Evolutionary conservation across 2,329 filamentous ascomycete genomes (phyloP), one percentile per base, ranked within the genome.

Genomic region (Huntiella decipiens): DNA sequence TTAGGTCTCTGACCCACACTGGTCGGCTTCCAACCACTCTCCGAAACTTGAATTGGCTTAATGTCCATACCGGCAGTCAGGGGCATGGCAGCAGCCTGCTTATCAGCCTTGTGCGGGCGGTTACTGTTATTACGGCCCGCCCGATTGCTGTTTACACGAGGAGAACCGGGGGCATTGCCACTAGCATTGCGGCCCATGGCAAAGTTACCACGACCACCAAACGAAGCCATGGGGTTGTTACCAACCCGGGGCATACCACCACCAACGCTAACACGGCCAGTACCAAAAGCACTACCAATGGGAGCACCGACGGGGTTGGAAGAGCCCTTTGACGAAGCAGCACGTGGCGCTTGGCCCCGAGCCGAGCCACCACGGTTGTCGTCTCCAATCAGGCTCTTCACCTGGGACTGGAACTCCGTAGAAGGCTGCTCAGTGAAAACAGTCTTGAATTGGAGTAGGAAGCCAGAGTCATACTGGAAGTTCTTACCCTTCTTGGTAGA

Each of bases 381-480:
- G 53, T 94, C 87, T 48, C 88, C 88, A 53, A 98, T 78, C 61
- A 67, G 80, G 70, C 64, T 82, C 79, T 72, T 88, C 71, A 98
- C 78, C 57, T 91, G 87, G 53, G 79, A 71, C 58, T 92, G 82
- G 75, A 94, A 98, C 58, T 96, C 88, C 38, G 87, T 63, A 1
- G 86, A 93, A 11, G 91, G 91, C 65, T 95, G 92, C 68, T 98
- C 91, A 52, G 85, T 92, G 66, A 95, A 98, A 15, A 94, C 85
- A 55, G 75, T 75, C 65, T 95, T 84, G 71, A 98, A 98, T 59
- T 98, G 91, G 28, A 98, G 71, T 64, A 98, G 67, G 69, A 98
- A 98, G 55, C 81, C 79, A 56, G 87, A 83, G 64, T 96, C 86
- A 62, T 98, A 98, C 61, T 92, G 87, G 68, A 92, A 93, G 37